Base-by-base conservation (phyloP, 345 rosid genomes). In the Raphanus sativus region DNA sequence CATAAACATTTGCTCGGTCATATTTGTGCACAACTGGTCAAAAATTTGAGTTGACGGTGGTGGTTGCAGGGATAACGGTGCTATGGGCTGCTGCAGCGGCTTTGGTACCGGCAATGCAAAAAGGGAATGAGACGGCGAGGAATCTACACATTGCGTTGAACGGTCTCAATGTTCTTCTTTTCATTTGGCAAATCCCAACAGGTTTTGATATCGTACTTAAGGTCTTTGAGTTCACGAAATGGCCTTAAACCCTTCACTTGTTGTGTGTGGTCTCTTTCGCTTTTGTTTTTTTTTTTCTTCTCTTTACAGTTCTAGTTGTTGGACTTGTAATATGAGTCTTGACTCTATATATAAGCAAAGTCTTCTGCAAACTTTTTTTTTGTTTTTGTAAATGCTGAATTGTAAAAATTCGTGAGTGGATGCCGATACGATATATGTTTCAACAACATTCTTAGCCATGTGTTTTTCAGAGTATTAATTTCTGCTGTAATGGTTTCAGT, bases 101-200 rank as follows among this genome's bases (percentile, higher is more conserved):
- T 13, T 83, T 90, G 10, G 98, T 91, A 17, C 98, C 97, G 11
- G 84, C 93, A 17, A 91, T 90, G 96, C 98, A 94, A 83, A 90
- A 86, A 79, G 97, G 95, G 80, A 91, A 62, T 12, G 95, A 89
- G 81, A 85, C 90, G 0, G 97, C 98, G 0, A 87, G 98, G 79
- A 90, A 62, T 83, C 88, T 94, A 73, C 98, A 94, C 86, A 92
- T 92, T 66, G 86, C 91, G 1, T 82, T 92, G 88, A 94, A 92
- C 69, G 58, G 82, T 2, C 34, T 89, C 38, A 92, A 94, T 40
- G 90, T 94, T 66, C 45, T 81, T 61, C 93, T 90, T 28, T 94
- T 94, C 60, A 54, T 94, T 34, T 89, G 83, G 90, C 91, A 94
- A 83, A 83, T 90, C 78, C 98, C 97, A 67, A 89, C 94, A 5